Base-by-base conservation (phyloP, 495 filamentous ascomycete species). In the Haplographium delicatum region DNA sequence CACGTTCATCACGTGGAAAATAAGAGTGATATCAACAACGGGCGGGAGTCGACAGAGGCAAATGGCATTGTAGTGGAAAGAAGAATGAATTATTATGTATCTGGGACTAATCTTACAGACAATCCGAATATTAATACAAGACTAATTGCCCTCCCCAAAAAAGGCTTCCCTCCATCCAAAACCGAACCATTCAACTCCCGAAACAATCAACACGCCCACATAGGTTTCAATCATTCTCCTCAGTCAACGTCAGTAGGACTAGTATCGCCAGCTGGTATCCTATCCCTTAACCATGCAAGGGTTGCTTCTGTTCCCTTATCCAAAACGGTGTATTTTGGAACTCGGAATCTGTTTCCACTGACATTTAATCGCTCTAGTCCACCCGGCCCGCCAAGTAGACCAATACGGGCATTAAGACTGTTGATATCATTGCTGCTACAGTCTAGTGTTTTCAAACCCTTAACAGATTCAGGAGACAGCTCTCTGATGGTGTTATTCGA, bases 251-350 rank as follows among this genome's bases (percentile, higher is more conserved):
- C 57, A 13, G 46, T 48, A 22, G 56, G 44, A 50, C 49, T 50
- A 7, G 41, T 34, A 22, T 86, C 86, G 20, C 80, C 79, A 10
- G 73, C 76, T 0, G 86, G 84, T 30, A 97, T 83, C 50, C 84
- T 79, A 41, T 86, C 85, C 51, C 86, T 80, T 48, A 95, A 62
- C 84, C 87, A 97, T 43, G 84, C 74, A 57, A 95, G 70, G n/a
- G 89, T 78, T 15, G 86, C 82, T 61, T 94, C 88, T 1, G 89
- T 95, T 6, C 91, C 91, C 51, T 90, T 87, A 47, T 89, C 86
- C 48, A 97, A 68, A 11, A 95, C 76, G 45, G 86, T 88, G 75
- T 83, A 89, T 33, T 85, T 75, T n/a, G 91, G 91, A 35, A 96
- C 91, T 16, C 86, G 69, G 64, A 96, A 95, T 23, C 73, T 74